Percentiles rank a stretch among this genome's conserved stretches.
Evolutionary conservation across 2,329 filamentous ascomycete species (phyloP).

Genomic region (Elsinoe fawcettii): DNA sequence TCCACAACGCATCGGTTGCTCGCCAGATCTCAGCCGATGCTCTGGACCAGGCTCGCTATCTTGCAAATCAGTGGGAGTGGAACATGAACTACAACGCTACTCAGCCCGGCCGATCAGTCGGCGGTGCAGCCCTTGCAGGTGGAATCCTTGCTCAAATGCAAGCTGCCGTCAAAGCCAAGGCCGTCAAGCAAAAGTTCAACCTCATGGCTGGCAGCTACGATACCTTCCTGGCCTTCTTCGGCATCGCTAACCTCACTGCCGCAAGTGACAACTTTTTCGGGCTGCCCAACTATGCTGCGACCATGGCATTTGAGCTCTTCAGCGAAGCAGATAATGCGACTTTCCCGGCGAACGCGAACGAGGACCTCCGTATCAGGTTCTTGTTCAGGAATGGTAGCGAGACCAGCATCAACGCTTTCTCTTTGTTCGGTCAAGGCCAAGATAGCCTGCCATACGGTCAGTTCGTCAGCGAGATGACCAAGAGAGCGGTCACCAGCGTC

Average conservation of each 20-base stretch:
- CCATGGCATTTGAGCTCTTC: slow-evolving; percentile 69
- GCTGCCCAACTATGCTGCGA: slow-evolving; percentile 74
- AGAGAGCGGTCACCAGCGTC: slow-evolving; percentile 59
- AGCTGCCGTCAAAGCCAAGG: slow-evolving; percentile 33
- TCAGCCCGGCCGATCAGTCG: slow-evolving; percentile 38
- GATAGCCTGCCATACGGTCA: slow-evolving; percentile 57
- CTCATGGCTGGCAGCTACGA: slow-evolving; percentile 57
- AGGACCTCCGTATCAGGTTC: slow-evolving; percentile 53
- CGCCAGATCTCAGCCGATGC: slow-evolving; percentile 53
- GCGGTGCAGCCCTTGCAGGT: slow-evolving; percentile 42
- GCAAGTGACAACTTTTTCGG: slow-evolving; percentile 60
- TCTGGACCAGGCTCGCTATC: slow-evolving; percentile 57
- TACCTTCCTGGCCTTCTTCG: slow-evolving; percentile 55
- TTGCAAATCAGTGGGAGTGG: slow-evolving; percentile 75
- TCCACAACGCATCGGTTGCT: slow-evolving; percentile 56
- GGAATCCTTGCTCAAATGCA: slow-evolving; percentile 40
- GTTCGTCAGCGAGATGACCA: slow-evolving; percentile 56
- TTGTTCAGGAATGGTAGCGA: slow-evolving; percentile 56
- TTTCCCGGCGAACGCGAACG: slow-evolving; percentile 24
- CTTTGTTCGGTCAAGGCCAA: slow-evolving; percentile 52
- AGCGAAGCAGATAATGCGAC: slow-evolving; percentile 41
- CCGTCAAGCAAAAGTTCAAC: slow-evolving; percentile 34
- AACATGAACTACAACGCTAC: slow-evolving; percentile 70
- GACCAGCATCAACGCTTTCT: slow-evolving; percentile 44
- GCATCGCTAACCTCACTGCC: slow-evolving; percentile 44